phyloP scores from a whole-genome alignment of 129 eudicot species.

The Lonicera japonica region DNA sequence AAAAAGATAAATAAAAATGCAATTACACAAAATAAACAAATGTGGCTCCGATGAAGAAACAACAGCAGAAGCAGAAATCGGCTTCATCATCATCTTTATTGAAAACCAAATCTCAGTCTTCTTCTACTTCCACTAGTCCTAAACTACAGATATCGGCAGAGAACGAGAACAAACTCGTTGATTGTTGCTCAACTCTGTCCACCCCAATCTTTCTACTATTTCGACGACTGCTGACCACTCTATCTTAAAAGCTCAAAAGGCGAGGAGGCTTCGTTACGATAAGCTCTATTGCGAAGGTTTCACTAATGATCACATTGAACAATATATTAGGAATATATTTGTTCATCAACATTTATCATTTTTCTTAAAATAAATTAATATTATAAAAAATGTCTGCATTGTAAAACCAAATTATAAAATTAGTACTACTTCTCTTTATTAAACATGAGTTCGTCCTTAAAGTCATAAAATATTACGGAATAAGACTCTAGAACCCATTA shows the following conservation, averaged over 20 bases:
- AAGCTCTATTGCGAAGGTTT: constrained; percentile 96
- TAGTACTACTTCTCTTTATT: too few relatives aligned
- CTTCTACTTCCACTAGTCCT: constrained; percentile 67
- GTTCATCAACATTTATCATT: too few relatives aligned
- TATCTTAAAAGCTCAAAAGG: constrained; percentile 70
- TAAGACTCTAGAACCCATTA: too few relatives aligned
- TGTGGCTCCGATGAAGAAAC: too few relatives aligned
- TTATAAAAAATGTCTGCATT: too few relatives aligned
- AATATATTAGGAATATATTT: too few relatives aligned
- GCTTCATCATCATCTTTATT: constrained; percentile 38
- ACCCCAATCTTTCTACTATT: constrained; percentile 33
- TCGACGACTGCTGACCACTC: constrained; percentile 37
- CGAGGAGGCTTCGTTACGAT: constrained; percentile 75
- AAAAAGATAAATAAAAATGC: too few relatives aligned
- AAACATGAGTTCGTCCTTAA: too few relatives aligned
- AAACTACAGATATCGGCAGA: constrained; percentile 87
- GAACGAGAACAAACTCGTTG: constrained; percentile 88
- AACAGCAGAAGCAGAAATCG: constrained; percentile 45
- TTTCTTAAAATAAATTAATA: too few relatives aligned
- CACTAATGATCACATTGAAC: constrained; percentile 79
- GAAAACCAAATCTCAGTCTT: constrained; percentile 35
- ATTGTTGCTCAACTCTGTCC: constrained; percentile 73
- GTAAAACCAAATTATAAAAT: too few relatives aligned
- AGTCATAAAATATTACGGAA: too few relatives aligned
- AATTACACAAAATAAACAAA: too few relatives aligned